These are phyloP conservation scores for Ceratobasidium sp. DNA, from an alignment of 1,284 basidiomycete genomes.

Conservation along the genomic window DNA sequence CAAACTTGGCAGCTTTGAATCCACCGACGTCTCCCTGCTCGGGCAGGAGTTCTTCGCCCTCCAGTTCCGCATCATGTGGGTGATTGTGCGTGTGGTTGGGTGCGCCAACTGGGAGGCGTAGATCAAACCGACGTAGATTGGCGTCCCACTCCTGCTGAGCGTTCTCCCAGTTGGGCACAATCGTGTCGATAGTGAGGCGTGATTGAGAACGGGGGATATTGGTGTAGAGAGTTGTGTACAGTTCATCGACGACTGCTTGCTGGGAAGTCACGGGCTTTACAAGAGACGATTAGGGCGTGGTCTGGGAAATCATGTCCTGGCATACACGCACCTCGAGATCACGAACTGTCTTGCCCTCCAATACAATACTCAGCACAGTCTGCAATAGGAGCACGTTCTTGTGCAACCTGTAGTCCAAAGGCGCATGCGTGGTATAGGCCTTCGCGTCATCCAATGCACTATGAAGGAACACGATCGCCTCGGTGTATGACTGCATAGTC, in stretches of 20 bases:
- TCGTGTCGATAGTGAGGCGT: constrained; percentile 13
- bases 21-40: background rate
- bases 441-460: constrained; percentile 21
- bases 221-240: constrained; percentile 22
- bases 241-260: constrained; percentile 12
- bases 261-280: constrained; percentile 1
- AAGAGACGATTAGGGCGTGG: background rate
- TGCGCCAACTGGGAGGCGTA: background rate
- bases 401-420: constrained; percentile 36
- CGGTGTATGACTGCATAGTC: constrained; percentile 18
- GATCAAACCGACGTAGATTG: constrained; percentile 11
- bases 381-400: constrained; percentile 53
- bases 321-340: constrained; percentile 8
- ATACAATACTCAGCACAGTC: constrained; percentile 55
- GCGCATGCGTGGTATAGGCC: constrained; percentile 5
- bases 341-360: constrained; percentile 12
- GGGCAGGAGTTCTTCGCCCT: constrained; percentile 16
- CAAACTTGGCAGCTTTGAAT: background rate
- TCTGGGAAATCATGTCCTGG: background rate
- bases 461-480: constrained; percentile 25
- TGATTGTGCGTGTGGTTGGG: constrained; percentile 16
- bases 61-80: constrained; percentile 14
- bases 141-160: constrained; percentile 33
- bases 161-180: constrained; percentile 31
- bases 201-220: constrained; percentile 12